These are phyloP conservation scores for Rhododendron henanense DNA, from an alignment of 148 eudicot genomes.

Conservation along the genomic window DNA sequence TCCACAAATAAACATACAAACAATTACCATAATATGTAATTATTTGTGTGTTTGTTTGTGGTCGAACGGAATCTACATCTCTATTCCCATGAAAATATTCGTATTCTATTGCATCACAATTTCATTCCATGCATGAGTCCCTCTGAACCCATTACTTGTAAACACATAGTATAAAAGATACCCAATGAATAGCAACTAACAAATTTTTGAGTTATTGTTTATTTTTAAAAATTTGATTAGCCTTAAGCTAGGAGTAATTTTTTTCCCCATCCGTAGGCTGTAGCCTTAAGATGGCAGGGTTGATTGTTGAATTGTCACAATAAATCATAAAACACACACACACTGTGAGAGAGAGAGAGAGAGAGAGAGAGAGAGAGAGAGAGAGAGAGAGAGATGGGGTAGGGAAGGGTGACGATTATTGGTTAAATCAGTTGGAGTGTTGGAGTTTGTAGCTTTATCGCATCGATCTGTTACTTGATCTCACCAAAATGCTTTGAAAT, in stretches of 20 bases:
- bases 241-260: too few species aligned
- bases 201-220: background rate
- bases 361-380: background rate
- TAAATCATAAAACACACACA: too few species aligned
- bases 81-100: background rate
- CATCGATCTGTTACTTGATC: background rate
- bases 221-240: too few species aligned
- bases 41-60: too few species aligned
- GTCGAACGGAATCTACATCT: background rate
- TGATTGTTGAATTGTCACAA: too few species aligned
- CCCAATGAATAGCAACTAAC: background rate
- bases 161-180: background rate
- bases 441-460: background rate
- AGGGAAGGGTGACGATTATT: conserved; percentile 4
- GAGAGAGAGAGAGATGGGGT: background rate
- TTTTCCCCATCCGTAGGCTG: too few species aligned
- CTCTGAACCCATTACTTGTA: background rate
- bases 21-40: too few species aligned
- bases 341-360: too few species aligned
- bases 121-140: background rate
- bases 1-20: too few species aligned
- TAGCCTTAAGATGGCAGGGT: too few species aligned
- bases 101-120: too few species aligned
- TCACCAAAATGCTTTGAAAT: background rate
- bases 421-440: conserved; percentile 5